phyloP scores from a whole-genome alignment of 306 rosid genomes.

The Astragalus glycyphyllos region DNA sequence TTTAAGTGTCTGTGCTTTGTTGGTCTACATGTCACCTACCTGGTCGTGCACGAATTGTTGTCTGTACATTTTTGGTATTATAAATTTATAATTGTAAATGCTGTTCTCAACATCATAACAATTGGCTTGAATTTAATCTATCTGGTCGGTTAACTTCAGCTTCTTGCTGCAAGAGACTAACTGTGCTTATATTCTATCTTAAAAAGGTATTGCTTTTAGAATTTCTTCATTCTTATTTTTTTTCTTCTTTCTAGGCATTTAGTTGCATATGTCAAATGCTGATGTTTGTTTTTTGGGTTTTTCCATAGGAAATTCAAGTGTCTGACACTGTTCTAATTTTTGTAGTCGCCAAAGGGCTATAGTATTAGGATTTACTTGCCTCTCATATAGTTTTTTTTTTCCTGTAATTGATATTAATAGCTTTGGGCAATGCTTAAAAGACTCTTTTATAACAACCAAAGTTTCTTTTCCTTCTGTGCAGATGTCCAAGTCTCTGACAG shows the following conservation, averaged over 20 bases:
- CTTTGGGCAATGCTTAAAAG: background rate
- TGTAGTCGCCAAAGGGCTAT: background rate
- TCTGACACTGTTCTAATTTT: background rate
- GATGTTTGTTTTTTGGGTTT: background rate
- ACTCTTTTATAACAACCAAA: background rate
- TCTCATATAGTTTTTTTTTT: background rate
- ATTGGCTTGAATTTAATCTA: background rate
- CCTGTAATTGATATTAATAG: background rate
- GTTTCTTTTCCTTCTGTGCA: constrained; percentile 48
- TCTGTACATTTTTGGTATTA: background rate
- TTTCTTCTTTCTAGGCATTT: background rate
- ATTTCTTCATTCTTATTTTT: no score
- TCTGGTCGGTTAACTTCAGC: background rate
- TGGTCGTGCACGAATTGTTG: background rate
- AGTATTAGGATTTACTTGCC: background rate
- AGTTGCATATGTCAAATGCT: background rate
- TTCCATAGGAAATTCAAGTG: background rate
- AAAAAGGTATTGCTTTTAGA: background rate
- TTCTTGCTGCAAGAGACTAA: background rate
- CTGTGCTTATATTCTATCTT: background rate
- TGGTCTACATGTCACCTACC: background rate
- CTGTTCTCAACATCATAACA: background rate
- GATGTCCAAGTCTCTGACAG: constrained; percentile 76
- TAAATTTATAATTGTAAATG: background rate
- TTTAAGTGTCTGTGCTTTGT: background rate